Evolutionary conservation across 148 eudicot species (phyloP), one percentile per base, ranked within the genome.

Genomic region (Rhododendron mucronatum): DNA sequence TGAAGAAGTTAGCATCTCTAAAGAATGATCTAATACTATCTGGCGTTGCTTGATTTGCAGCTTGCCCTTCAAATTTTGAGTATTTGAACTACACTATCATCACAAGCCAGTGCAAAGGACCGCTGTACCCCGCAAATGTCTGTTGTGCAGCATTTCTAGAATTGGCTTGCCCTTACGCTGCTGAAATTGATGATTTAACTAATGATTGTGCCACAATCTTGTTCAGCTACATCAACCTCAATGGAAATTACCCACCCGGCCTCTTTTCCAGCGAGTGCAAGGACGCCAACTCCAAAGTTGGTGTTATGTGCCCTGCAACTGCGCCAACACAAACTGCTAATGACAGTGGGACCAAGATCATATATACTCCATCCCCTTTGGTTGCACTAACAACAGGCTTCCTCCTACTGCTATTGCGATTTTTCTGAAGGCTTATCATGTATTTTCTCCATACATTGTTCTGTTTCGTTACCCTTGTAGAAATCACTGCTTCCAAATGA

Each of bases 221-320:
- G 91, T 91, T 92, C 90, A 92, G 95, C 85, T 93, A 95, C 87
- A 89, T 92, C 75, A 91, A 89, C 84, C 88, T 91, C 63, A 47
- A 89, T n/a, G 96, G 94, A 2, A 93, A 91, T 23, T 93, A 93
- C 86, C 95, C 98, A 0, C 90, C 95, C 1, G 95, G 93, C 63
- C 91, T 94, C 21, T 94, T 94, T 50, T 86, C 94, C 39, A 92
- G 85, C 18, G 89, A 91, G 63, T 94, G 98, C 79, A 80, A 71
- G 28, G 95, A 87, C 20, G 87, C 88, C 50, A 91, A 91, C 23
- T 55, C 61, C 20, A 55, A 16, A 81, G 39, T 82, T 1, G 98
- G 94, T 18, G 91, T 94, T 18, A 88, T 88, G 33, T 93, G 98
- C 84, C 81, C 91, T 53, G 89, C 86, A 51, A 69, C 41, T 53